These are phyloP conservation scores for Echria macrotheca DNA, from an alignment of 495 filamentous ascomycete species.

Conservation along the genomic window DNA sequence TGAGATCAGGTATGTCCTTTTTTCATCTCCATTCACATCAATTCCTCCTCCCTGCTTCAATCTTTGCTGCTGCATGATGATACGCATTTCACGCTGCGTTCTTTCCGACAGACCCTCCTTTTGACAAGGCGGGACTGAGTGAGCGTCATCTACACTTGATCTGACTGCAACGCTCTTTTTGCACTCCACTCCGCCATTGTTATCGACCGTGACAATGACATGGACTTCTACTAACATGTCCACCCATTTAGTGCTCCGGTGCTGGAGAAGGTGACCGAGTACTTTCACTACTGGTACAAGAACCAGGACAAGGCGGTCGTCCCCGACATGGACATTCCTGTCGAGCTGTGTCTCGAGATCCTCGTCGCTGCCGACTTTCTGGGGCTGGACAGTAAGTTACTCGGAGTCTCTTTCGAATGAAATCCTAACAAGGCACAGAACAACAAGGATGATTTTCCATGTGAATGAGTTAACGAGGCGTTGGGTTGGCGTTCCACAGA, in stretches of 20 bases:
- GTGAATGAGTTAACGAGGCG: too few relatives aligned
- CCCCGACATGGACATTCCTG: conserved; percentile 84
- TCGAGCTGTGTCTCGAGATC: conserved; percentile 83
- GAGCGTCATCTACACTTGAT: conserved; percentile 55
- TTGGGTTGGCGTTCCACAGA: too few relatives aligned
- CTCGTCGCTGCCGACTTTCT: conserved; percentile 86
- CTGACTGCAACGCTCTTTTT: conserved; percentile 32
- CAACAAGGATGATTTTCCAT: conserved; percentile 12
- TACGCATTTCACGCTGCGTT: conserved; percentile 32
- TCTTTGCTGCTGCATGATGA: conserved; percentile 34
- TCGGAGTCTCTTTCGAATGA: neutral
- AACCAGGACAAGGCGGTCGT: conserved; percentile 70
- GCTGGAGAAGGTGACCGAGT: conserved; percentile 87
- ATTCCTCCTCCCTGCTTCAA: conserved; percentile 5
- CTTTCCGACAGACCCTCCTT: conserved; percentile 34
- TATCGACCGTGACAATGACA: neutral
- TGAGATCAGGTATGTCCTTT: conserved; percentile 61
- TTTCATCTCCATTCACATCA: conserved; percentile 3
- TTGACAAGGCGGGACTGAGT: conserved; percentile 32
- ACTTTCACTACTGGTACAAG: conserved; percentile 85
- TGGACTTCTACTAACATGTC: conserved; percentile 10
- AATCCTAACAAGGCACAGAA: neutral
- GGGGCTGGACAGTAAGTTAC: conserved; percentile 38
- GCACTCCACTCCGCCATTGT: conserved; percentile 1
- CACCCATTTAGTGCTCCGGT: conserved; percentile 57